A percentile compares a stretch with the other conserved stretches of the same genome.
Conservation (phyloP, 257 asterid genomes). For the Nicotiana undulata region DNA sequence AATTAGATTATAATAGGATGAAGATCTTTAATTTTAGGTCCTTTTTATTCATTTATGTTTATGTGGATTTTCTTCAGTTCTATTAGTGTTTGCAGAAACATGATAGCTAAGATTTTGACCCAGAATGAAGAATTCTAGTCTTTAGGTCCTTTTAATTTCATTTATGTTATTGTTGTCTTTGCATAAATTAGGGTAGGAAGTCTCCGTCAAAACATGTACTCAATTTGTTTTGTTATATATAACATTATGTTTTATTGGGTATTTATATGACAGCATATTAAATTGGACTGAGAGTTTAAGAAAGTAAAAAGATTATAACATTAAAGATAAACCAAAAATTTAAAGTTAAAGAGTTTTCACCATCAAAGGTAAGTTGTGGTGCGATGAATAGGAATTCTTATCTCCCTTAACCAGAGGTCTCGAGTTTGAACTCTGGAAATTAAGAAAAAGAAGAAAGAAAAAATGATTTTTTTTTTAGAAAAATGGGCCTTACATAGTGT, state of each 20-base stretch:
- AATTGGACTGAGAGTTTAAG: too few species aligned
- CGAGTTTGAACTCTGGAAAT: too few species aligned
- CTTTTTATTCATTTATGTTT: not conserved
- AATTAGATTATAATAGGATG: not conserved
- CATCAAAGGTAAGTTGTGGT: too few species aligned
- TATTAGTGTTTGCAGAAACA: not conserved
- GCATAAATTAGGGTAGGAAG: not conserved
- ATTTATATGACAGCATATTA: too few species aligned
- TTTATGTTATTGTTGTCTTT: not conserved
- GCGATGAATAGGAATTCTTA: too few species aligned
- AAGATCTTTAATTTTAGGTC: not conserved
- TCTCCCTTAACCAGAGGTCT: too few species aligned
- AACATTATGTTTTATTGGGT: not conserved
- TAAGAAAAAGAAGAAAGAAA: too few species aligned
- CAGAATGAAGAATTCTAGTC: not conserved
- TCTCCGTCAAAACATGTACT: not conserved
- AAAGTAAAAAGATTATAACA: not conserved
- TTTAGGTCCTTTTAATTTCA: too few species aligned
- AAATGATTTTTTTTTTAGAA: too few species aligned
- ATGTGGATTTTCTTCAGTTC: not conserved
- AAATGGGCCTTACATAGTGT: too few species aligned
- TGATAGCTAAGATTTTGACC: not conserved
- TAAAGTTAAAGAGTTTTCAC: not conserved
- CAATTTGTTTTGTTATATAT: not conserved
- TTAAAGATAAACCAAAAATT: not conserved